Evolutionary conservation across 2,329 filamentous ascomycete genomes (phyloP), one percentile per base, ranked within the genome.

Genomic region (Hymenoscyphus fraxineus): DNA sequence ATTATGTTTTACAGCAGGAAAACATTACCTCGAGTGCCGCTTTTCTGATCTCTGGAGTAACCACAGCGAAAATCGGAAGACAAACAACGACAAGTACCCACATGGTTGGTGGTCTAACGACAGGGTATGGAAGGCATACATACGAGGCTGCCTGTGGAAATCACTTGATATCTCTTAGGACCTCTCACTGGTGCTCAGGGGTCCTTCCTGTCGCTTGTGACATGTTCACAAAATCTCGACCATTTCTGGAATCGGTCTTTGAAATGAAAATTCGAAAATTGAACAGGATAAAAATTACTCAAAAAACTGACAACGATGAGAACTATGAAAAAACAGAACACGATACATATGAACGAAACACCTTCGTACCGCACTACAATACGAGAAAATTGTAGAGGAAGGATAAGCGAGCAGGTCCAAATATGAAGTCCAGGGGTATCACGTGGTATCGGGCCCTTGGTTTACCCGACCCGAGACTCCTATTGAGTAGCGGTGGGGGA

Each of bases 401-500:
- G 35, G 9, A 35, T 6, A 35, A 35, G 35, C 35, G 35, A 35
- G 35, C 35, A 35, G 9, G 2, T 35, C 1, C 35, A 6, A 35
- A 35, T 35, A 6, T 35, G 9, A 35, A 6, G 35, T 35, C 35
- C 9, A 35, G 35, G 35, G 35, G 35, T 6, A 35, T 35, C 35
- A 35, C 35, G 35, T 35, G 35, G 35, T 35, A 10, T 6, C 35
- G 9, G 6, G 1, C 5, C 35, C 9, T 10, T 35, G 4, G 6
- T 35, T 35, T 35, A 7, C 35, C 35, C 35, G 35, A 35, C 9
- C 35, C 35, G 35, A 35, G 35, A 27, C 35, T 35, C 35, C 35
- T 35, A 35, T 35, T 35, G 35, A 59, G 35, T 27, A 59, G 57
- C 57, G 57, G 57, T 59, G 57, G 57, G 39, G 41, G 22, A 19